Evolutionary conservation across 192 early-diverging fungal species (phyloP).

Genomic region (Piromyces finnis): DNA sequence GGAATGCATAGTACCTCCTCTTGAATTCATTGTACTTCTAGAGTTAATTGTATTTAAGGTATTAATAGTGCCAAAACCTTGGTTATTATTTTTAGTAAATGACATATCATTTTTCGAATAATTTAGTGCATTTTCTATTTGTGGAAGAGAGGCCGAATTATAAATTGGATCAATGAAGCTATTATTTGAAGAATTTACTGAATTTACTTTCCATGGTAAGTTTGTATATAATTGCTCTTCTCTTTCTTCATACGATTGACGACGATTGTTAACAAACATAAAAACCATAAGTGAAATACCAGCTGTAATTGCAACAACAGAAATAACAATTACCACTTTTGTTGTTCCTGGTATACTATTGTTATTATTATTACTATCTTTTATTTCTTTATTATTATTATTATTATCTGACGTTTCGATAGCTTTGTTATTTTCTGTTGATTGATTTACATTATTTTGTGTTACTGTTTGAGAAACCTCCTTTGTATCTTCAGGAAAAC

Average conservation of each 20-base stretch:
- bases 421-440: background rate
- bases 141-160: background rate
- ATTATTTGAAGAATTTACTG: background rate
- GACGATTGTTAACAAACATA: background rate
- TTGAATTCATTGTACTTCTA: background rate
- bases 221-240: background rate
- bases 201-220: background rate
- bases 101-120: background rate
- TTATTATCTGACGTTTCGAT: background rate
- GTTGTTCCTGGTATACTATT: background rate
- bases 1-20: background rate
- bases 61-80: background rate
- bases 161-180: background rate
- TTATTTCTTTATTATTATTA: background rate
- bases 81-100: background rate
- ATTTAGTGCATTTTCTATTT: background rate
- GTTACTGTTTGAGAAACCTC: too few species aligned
- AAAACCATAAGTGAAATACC: background rate
- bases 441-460: background rate
- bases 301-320: background rate
- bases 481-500: too few species aligned
- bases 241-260: background rate
- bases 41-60: background rate
- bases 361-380: background rate
- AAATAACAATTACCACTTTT: background rate